Percentiles rank a stretch among this genome's conserved stretches.
Evolutionary conservation across 2,329 filamentous ascomycete species (phyloP).

Genomic region (Myrmaecium sp.): DNA sequence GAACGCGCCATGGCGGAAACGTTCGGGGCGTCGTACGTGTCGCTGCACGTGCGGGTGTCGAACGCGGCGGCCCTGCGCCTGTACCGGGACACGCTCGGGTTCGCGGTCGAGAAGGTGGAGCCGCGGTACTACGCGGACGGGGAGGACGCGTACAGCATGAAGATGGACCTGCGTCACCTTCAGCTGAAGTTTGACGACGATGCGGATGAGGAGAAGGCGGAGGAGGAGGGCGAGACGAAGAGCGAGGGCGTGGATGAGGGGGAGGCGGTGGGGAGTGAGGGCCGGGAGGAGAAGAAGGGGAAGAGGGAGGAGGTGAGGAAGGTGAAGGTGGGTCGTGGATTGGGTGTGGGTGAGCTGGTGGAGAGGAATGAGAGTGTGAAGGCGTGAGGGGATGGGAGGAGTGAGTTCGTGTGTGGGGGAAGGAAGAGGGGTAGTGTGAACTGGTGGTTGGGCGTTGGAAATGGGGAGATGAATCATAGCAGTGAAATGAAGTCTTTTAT

Average conservation of each 20-base stretch:
- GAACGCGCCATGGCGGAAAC: slow-evolving; percentile 95
- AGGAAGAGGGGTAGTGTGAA: too few relatives aligned
- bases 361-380: slow-evolving; percentile 53
- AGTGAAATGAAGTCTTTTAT: too few relatives aligned
- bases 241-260: slow-evolving; percentile 23
- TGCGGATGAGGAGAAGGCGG: slow-evolving; percentile 21
- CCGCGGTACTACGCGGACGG: slow-evolving; percentile 92
- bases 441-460: too few relatives aligned
- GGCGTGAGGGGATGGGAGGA: too few relatives aligned
- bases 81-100: slow-evolving; percentile 83
- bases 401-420: too few relatives aligned
- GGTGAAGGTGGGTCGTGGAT: slow-evolving; percentile 61
- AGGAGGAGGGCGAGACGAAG: slow-evolving; percentile 19
- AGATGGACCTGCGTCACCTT: slow-evolving; percentile 54
- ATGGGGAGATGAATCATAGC: too few relatives aligned
- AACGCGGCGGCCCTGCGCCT: slow-evolving; percentile 83
- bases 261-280: slow-evolving; percentile 17
- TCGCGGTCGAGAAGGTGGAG: slow-evolving; percentile 74
- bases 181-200: slow-evolving; percentile 34
- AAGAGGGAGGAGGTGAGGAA: slow-evolving; percentile 38
- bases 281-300: slow-evolving; percentile 17
- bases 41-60: slow-evolving; percentile 84
- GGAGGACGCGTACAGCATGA: slow-evolving; percentile 92
- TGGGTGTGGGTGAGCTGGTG: slow-evolving; percentile 63
- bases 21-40: slow-evolving; percentile 81